Base-by-base conservation (phyloP, 2,329 filamentous ascomycete species). In the Sordariomycetes sp. region DNA sequence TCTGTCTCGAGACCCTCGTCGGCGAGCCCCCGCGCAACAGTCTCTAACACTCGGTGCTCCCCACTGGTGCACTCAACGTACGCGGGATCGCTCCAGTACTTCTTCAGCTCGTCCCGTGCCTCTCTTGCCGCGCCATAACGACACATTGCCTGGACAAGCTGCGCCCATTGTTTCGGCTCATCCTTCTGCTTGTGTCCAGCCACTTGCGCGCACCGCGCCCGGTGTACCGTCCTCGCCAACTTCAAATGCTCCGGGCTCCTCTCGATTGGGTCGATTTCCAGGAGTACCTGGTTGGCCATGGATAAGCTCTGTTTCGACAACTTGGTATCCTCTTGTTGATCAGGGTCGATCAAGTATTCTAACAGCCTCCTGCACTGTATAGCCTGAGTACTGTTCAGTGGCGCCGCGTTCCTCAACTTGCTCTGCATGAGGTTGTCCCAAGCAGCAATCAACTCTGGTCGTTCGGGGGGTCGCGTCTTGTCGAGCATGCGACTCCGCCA, bases 341-440 rank as follows among this genome's bases (percentile, higher is more conserved):
- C 57, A 19, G 36, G 12, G n/a, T 53, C 46, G 6, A 51, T 40
- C n/a, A 86, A 61, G 50, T 86, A 73, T 16, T 69, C 58, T 38
- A 85, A 70, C 28, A 86, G 75, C 25, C 68, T 56, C 9, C 53
- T 54, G 37, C 68, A 63, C 36, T 71, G 58, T 14, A 67, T 56
- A 1, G 82, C 80, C 46, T 92, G 81, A 27, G 79, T 68, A 45
- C 75, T 66, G 55, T 85, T 76, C 51, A 86, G 48, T 33, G 66
- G 46, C 41, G 68, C 48, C 43, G 62, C 48, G 41, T 62, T 57
- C 46, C 59, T 46, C 38, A 63, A 42, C 55, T 82, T 70, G 51
- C 65, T 66, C 14, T 61, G 51, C 45, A 90, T 78, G 42, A 88
- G 79, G 8, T 66, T 59, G 36, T 61, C 66, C 54, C 83, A 79